Evolutionary conservation across 257 asterid genomes (phyloP), one percentile per base, ranked within the genome.

Genomic region (Mentha longifolia): DNA sequence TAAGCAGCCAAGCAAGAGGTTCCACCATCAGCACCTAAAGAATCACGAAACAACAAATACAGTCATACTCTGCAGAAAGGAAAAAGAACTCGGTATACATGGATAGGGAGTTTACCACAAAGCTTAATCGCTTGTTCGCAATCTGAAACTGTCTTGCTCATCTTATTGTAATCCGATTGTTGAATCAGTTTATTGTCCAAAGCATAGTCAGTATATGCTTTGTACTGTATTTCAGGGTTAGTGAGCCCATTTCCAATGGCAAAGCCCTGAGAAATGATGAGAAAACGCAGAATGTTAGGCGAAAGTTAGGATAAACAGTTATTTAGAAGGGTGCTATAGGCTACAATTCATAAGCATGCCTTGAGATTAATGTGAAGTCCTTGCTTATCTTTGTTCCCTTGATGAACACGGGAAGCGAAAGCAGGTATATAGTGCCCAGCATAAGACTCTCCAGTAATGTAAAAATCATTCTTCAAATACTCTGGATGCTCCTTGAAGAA

Each of bases 361-460:
- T 81, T 83, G 8, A 86, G 78, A 72, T 86, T 83, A 7, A 86
- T 81, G 66, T 64, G 61, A 68, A 77, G 72, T 30, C 87, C 87
- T 67, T 86, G 80, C 66, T 76, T 79, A 51, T 79, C 75, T 60
- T 81, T 86, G 82, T 86, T 86, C 74, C 85, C 91, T 67, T 70
- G 82, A 80, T 79, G 75, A 58, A 86, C 78, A 35, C 88, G 79
- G 42, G 88, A 16, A 41, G 91, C 87, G 52, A 81, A 86, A 35
- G 87, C 88, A 12, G 88, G 91, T 61, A 83, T 81, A 13, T 83
- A 86, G 51, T 86, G 91, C 52, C 88, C 91, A 8, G 88, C 91
- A 73, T 81, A 85, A 11, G 91, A 83, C 78, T 85, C 88, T 59
- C 91, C 88, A 3, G 85, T 83, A 4, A 85, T 83, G 85, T 74